Conservation (phyloP, 495 filamentous ascomycete genomes). For the Neurospora sp. region DNA sequence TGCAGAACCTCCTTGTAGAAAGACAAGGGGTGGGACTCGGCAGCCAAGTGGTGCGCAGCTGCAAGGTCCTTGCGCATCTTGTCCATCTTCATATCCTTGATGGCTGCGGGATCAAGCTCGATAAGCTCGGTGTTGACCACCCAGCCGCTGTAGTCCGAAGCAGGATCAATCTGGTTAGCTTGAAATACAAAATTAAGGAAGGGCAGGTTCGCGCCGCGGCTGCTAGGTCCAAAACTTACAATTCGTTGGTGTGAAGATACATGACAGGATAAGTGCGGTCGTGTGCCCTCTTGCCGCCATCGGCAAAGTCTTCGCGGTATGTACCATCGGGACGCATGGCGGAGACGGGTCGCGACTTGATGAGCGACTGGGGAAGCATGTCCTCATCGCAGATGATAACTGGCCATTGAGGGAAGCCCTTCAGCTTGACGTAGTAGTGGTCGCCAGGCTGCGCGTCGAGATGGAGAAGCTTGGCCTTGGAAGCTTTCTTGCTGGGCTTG, state of each 20-base stretch:
- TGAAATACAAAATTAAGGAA: neutral
- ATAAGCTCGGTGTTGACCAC: conserved; percentile 68
- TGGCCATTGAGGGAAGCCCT: conserved; percentile 86
- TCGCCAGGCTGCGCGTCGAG: conserved; percentile 75
- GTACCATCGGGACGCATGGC: conserved; percentile 69
- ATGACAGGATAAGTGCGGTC: conserved; percentile 87
- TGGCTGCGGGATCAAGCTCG: conserved; percentile 58
- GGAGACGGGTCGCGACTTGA: conserved; percentile 67
- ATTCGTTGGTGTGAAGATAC: conserved; percentile 90
- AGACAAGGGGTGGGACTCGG: conserved; percentile 57
- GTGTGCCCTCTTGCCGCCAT: conserved; percentile 68
- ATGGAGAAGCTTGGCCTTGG: conserved; percentile 56
- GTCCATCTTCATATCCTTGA: conserved; percentile 51
- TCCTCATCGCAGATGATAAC: conserved; percentile 84
- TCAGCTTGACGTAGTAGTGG: conserved; percentile 76
- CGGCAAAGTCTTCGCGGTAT: conserved; percentile 71
- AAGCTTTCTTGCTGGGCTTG: conserved; percentile 78
- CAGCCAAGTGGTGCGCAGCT: conserved; percentile 61
- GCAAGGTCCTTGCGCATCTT: conserved; percentile 68
- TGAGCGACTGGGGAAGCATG: conserved; percentile 67
- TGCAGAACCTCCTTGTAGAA: conserved; percentile 71
- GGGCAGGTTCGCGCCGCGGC: neutral
- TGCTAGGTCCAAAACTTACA: conserved; percentile 50
- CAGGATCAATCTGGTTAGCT: conserved; percentile 9
- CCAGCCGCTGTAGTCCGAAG: conserved; percentile 56